Conservation (phyloP, 345 rosid genomes). For the Pistacia vera region DNA sequence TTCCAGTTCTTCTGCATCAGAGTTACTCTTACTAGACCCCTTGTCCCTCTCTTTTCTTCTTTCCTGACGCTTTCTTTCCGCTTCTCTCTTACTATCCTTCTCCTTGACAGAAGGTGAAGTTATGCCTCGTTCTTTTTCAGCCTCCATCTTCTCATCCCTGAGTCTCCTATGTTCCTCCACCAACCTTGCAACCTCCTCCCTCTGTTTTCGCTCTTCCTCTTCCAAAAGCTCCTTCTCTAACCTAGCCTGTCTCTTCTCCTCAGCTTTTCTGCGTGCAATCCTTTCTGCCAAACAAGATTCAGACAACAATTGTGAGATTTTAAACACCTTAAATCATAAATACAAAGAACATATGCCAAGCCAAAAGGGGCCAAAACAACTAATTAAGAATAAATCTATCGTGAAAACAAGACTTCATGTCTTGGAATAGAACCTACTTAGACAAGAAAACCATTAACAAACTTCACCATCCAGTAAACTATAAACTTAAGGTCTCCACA, state of each 20-base stretch:
- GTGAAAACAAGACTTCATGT: too few species aligned
- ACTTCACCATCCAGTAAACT: neutral
- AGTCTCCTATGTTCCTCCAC: slow-evolving; percentile 89
- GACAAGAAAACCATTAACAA: neutral
- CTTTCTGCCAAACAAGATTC: slow-evolving; percentile 42
- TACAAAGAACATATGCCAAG: neutral
- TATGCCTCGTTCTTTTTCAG: slow-evolving; percentile 63
- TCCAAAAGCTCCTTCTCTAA: slow-evolving; percentile 81
- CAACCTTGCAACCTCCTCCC: slow-evolving; percentile 93
- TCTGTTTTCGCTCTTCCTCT: slow-evolving; percentile 95
- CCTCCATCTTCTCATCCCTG: slow-evolving; percentile 80
- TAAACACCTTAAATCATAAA: neutral
- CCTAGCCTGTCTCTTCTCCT: slow-evolving; percentile 96
- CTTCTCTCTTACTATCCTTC: slow-evolving; percentile 63
- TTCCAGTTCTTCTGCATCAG: slow-evolving; percentile 88
- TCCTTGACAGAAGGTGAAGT: slow-evolving; percentile 52
- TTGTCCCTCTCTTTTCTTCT: slow-evolving; percentile 89
- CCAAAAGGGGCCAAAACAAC: neutral
- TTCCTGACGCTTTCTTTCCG: slow-evolving; percentile 80
- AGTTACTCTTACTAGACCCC: slow-evolving; percentile 88
- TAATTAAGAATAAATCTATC: neutral
- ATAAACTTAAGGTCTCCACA: neutral
- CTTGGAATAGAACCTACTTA: neutral
- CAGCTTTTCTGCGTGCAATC: slow-evolving; percentile 92
- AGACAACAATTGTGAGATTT: slow-evolving; percentile 14